phyloP scores from a whole-genome alignment of 2,329 filamentous ascomycete genomes.

The Penicillium sp. region DNA sequence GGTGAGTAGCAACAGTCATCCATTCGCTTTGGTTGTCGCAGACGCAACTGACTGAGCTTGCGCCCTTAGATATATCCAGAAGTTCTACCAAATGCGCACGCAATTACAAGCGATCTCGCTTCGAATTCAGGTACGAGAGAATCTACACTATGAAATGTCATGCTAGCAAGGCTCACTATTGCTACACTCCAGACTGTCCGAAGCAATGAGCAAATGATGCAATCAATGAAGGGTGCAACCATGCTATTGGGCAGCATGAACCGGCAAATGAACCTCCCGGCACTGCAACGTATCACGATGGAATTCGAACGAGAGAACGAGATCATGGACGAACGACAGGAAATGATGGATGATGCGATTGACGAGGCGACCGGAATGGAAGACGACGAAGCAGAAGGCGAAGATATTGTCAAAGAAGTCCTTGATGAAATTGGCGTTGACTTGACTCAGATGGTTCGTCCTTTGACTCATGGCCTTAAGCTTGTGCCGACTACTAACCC shows the following conservation, averaged over 20 bases:
- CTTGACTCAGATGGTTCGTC: slow-evolving; percentile 79
- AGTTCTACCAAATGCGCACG: slow-evolving; percentile 98
- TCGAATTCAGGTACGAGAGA: slow-evolving; percentile 74
- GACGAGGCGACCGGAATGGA: slow-evolving; percentile 92
- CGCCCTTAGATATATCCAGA: slow-evolving; percentile 77
- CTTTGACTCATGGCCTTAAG: slow-evolving; percentile 1
- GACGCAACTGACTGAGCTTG: slow-evolving; percentile 4
- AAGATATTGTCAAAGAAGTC: slow-evolving; percentile 95
- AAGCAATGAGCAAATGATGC: slow-evolving; percentile 99
- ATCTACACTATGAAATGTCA: neutral
- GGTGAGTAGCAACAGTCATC: slow-evolving; percentile 49
- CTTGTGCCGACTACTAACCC: slow-evolving; percentile 22
- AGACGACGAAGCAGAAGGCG: slow-evolving; percentile 84
- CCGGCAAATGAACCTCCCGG: slow-evolving; percentile 93
- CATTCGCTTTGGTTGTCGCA: neutral
- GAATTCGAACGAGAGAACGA: slow-evolving; percentile 99
- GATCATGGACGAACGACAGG: slow-evolving; percentile 97
- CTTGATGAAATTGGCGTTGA: slow-evolving; percentile 96
- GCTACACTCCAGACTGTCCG: slow-evolving; percentile 72
- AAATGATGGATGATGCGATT: slow-evolving; percentile 99
- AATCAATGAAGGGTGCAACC: slow-evolving; percentile 98
- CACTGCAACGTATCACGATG: slow-evolving; percentile 94
- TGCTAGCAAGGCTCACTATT: slow-evolving; percentile 8
- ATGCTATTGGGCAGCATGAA: slow-evolving; percentile 96
- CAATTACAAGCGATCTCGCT: slow-evolving; percentile 95